Evolutionary conservation across 371 early-diverging fungal genomes (phyloP), one percentile per base, ranked within the genome.

Genomic region (Zopfochytrium polystomum): DNA sequence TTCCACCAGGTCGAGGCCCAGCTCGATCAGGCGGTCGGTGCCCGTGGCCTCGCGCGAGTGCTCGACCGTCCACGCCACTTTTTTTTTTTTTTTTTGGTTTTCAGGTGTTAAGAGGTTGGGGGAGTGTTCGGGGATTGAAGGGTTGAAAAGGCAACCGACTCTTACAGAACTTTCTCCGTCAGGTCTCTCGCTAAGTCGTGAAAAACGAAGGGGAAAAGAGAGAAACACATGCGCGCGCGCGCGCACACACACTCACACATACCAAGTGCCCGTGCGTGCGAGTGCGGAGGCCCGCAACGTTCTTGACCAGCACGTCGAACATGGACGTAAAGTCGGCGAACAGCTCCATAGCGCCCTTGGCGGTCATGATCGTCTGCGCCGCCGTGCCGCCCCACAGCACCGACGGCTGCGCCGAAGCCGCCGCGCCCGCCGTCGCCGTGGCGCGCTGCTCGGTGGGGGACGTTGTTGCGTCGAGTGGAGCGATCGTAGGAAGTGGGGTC

Each of bases 271-370:
- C 65, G 18, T 27, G 26, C 20, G 43, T 49, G 22, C 46, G 49
- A 11, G 58, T 52, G 6, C 46, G 29, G 2, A 5, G 11, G 7
- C 58, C 33, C 34, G 59, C 60, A 13, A 35, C 32, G 33, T 65
- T 58, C 53, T 43, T 31, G 2, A 38, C 58, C 1, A 65, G 35
- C n/a, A 65, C 65, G 27, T 59, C 65, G 45, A 65, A 53, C 65
- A 65, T 65, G 27, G 58, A 55, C 26, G 59, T 47, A 59, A 65
- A 65, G 42, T 65, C 65, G 13, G 52, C 49, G 23, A 65, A 59
- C 1, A 65, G 47, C 45, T 65, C 65, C 43, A 65, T 54, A n/a
- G 42, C 48, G 5, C 52, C 60, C 33, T 45, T 42, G 23, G 65
- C 53, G n/a, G 42, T 59, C 54, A 65, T 29, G 9, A 47, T n/a